Evolutionary conservation across 495 filamentous ascomycete species (phyloP).

Genomic region (Pseudoneurospora amorphoporcata): DNA sequence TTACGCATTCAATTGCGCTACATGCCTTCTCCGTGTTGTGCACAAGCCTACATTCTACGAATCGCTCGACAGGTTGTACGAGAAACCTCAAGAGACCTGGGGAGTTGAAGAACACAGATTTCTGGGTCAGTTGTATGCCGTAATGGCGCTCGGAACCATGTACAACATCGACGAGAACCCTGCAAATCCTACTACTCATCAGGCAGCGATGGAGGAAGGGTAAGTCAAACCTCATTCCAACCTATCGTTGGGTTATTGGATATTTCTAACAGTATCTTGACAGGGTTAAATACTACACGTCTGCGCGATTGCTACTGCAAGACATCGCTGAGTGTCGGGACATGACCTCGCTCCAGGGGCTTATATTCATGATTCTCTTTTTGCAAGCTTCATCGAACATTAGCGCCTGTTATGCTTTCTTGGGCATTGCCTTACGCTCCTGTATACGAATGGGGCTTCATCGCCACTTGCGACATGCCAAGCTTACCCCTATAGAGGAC

Average conservation of each 20-base stretch:
- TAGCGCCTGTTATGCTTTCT: constrained; percentile 86
- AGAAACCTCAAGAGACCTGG: constrained; percentile 55
- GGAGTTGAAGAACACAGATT: constrained; percentile 69
- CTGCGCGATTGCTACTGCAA: constrained; percentile 60
- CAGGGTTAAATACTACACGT: constrained; percentile 78
- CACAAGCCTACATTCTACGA: constrained; percentile 79
- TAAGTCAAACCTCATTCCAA: constrained; percentile 23
- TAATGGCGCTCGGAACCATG: constrained; percentile 77
- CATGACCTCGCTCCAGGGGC: constrained; percentile 70
- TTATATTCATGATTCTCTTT: constrained; percentile 89
- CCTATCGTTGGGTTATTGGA: constrained; percentile 3
- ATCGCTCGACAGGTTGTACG: constrained; percentile 70
- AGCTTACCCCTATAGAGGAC: constrained; percentile 75
- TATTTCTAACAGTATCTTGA: constrained; percentile 6
- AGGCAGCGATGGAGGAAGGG: constrained; percentile 71
- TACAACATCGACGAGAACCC: constrained; percentile 50
- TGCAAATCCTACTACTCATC: constrained; percentile 38
- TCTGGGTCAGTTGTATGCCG: constrained; percentile 72
- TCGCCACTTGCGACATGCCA: constrained; percentile 56
- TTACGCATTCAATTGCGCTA: constrained; percentile 73
- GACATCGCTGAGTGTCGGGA: constrained; percentile 91
- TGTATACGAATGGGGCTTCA: constrained; percentile 82
- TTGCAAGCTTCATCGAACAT: constrained; percentile 84
- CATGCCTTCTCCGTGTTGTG: constrained; percentile 74
- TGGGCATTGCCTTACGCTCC: constrained; percentile 81